Conservation (phyloP, 371 early-diverging fungal species). For the Fennellomyces sp. region DNA sequence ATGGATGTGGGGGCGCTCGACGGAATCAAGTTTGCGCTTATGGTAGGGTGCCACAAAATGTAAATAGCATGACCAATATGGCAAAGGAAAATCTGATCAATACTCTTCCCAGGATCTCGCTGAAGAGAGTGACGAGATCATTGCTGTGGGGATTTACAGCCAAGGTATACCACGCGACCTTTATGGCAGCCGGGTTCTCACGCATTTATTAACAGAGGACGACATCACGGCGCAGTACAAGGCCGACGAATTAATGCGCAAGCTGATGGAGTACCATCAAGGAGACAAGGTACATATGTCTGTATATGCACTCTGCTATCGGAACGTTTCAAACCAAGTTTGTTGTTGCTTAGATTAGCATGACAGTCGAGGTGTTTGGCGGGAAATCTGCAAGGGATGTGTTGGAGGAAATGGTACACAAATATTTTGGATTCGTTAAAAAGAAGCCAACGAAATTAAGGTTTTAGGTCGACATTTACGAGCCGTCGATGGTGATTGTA, state of each 20-base stretch:
- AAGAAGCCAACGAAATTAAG: background rate
- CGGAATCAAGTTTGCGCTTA: conserved; percentile 17
- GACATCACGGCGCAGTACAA: conserved; percentile 1
- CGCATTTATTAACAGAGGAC: background rate
- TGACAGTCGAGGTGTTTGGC: conserved; percentile 4
- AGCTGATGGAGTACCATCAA: conserved; percentile 5
- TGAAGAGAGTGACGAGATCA: conserved; percentile 13
- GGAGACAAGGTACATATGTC: conserved; percentile 9
- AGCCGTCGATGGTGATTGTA: conserved; percentile 10
- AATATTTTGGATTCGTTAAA: background rate
- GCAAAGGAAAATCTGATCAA: conserved; percentile 1
- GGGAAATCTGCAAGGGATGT: background rate
- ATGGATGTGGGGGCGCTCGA: conserved; percentile 14
- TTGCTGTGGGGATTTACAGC: conserved; percentile 7
- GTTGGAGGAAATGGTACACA: conserved; percentile 1
- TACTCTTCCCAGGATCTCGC: conserved; percentile 8
- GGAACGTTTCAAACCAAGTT: background rate
- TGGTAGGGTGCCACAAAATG: conserved; percentile 12
- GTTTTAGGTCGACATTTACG: conserved; percentile 11
- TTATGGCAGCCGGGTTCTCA: background rate
- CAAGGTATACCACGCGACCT: background rate
- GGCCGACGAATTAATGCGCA: conserved; percentile 10
- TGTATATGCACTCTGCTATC: background rate
- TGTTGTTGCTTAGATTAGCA: background rate
- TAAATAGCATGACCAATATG: background rate